Base-by-base conservation (phyloP, 768 basidiomycete genomes). In the Austroboletus festivus region DNA sequence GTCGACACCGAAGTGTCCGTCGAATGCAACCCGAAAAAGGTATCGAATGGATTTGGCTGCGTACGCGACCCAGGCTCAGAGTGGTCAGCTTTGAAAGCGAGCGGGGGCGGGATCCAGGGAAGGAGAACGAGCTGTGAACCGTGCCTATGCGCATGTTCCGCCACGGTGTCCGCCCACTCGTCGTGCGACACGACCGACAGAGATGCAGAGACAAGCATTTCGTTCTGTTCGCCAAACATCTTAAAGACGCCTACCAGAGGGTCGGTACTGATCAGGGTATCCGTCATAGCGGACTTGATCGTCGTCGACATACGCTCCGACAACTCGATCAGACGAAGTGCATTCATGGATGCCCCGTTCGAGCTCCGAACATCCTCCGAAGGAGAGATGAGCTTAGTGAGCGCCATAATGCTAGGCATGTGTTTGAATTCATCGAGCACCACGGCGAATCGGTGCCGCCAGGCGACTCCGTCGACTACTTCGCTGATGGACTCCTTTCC, bases 391-490 rank as follows among this genome's bases (percentile, higher is more conserved):
- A 97, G 79, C 60, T 94, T 88, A 0, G 89, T 82, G 38, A 98
- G 73, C 3, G 90, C 81, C 89, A 99, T 93, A 71, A 92, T 83
- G 5, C 86, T 83, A 0, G 93, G 85, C 15, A 98, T 69, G 62
- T 94, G 89, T 54, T 93, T 90, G 49, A 94, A 73, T 66, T 85
- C 89, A 61, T 95, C 93, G 11, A 98, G 77, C n/a, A 98, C 84
- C 51, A 97, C 82, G 0, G 86, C 80, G 68, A 93, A 88, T 22
- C 82, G 76, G 40, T 43, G 39, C 3, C 62, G 57, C 60, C 55
- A 62, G 10, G 50, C n/a, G 7, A 40, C 52, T 2, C 47, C 54
- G 9, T 60, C 50, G 5, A 16, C 24, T 0, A 9, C 22, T 10
- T 47, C 48, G 34, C 45, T 37, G 6, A 46, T 16, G 5, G 15